phyloP scores from a whole-genome alignment of 768 basidiomycete genomes.

The Lyophyllum atratum region DNA sequence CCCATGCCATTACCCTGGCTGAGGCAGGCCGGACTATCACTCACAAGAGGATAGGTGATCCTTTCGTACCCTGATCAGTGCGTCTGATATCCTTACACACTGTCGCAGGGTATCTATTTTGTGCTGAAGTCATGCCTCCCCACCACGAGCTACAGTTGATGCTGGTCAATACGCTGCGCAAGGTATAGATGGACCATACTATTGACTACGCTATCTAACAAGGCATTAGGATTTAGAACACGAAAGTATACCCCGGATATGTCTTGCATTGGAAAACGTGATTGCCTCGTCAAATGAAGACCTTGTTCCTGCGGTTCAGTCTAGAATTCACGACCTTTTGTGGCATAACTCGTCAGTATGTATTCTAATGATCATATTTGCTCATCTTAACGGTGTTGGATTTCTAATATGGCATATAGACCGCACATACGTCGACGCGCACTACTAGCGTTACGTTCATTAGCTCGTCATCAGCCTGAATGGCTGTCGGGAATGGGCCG shows the following conservation, averaged over 20 bases:
- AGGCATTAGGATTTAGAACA: constrained; percentile 70
- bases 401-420: constrained; percentile 36
- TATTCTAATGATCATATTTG: constrained; percentile 18
- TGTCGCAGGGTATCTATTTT: constrained; percentile 73
- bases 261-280: constrained; percentile 72
- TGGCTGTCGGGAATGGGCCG: constrained; percentile 44
- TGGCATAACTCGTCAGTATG: constrained; percentile 76
- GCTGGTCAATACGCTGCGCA: constrained; percentile 85
- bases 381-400: constrained; percentile 6
- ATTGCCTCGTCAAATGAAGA: constrained; percentile 63
- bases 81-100: background rate
- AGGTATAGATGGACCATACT: constrained; percentile 42
- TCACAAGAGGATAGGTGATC: constrained; percentile 69
- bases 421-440: constrained; percentile 61
- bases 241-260: constrained; percentile 52
- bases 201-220: background rate
- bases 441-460: constrained; percentile 55
- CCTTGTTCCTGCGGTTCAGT: constrained; percentile 75
- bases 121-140: constrained; percentile 67
- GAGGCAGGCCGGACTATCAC: constrained; percentile 62
- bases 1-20: constrained; percentile 75
- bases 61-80: constrained; percentile 3
- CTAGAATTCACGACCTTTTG: constrained; percentile 63
- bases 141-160: constrained; percentile 76
- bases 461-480: constrained; percentile 48